Conservation (phyloP, 768 basidiomycete species). For the Suillus weaverae region DNA sequence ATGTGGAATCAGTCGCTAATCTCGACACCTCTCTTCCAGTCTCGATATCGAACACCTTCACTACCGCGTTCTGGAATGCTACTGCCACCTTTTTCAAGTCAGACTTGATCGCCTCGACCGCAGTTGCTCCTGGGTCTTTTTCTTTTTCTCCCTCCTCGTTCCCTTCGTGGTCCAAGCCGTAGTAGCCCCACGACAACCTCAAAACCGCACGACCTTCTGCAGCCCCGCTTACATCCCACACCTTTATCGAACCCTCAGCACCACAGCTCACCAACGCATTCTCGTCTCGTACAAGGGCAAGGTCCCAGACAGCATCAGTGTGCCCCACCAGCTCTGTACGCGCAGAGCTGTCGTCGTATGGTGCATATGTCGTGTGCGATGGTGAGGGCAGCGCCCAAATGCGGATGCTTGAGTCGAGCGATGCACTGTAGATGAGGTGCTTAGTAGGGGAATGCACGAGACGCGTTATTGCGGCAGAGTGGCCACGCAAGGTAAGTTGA, state of each 20-base stretch:
- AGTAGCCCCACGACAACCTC: conserved; percentile 78
- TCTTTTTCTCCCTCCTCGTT: conserved; percentile 37
- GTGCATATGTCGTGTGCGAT: conserved; percentile 86
- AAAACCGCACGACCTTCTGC: conserved; percentile 60
- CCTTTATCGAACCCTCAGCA: conserved; percentile 89
- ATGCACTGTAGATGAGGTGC: conserved; percentile 84
- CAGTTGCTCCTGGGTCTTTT: conserved; percentile 67
- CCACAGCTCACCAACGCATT: conserved; percentile 85
- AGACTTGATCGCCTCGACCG: conserved; percentile 79
- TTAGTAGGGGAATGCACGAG: conserved; percentile 78
- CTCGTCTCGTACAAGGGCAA: conserved; percentile 82
- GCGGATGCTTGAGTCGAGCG: conserved; percentile 89
- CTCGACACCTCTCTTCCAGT: conserved; percentile 74
- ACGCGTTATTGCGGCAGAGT: conserved; percentile 87
- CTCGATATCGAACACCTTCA: conserved; percentile 92
- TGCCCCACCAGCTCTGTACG: conserved; percentile 86
- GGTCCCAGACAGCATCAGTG: conserved; percentile 96
- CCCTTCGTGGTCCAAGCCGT: conserved; percentile 53
- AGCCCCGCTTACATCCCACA: conserved; percentile 84
- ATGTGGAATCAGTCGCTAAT: conserved; percentile 57
- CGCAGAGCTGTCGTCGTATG: conserved; percentile 78
- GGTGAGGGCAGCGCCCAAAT: conserved; percentile 82
- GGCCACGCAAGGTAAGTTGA: conserved; percentile 89
- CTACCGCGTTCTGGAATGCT: conserved; percentile 83
- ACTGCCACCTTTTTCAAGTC: conserved; percentile 88